phyloP scores from a whole-genome alignment of 345 rosid species.

The Eucalyptus pauciflora region DNA sequence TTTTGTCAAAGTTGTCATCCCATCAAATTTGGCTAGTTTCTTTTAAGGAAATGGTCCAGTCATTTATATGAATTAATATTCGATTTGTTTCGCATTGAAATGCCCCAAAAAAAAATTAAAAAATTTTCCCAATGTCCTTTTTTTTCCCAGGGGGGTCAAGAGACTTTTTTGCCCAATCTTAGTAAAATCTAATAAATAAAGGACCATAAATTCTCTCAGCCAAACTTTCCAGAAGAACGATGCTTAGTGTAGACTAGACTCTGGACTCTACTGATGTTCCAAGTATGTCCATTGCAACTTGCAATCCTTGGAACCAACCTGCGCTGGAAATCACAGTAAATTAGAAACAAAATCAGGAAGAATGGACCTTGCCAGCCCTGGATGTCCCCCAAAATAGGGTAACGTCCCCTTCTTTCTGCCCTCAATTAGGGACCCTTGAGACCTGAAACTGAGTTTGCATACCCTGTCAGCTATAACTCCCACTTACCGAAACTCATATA shows the following conservation, averaged over 20 bases:
- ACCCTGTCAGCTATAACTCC: background rate
- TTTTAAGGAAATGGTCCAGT: background rate
- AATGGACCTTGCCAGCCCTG: background rate
- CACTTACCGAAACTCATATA: background rate
- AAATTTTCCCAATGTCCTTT: background rate
- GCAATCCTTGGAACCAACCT: background rate
- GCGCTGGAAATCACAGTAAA: background rate
- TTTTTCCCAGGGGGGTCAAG: background rate
- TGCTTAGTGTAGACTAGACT: background rate
- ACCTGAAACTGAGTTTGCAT: background rate
- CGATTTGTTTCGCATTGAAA: background rate
- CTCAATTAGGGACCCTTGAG: background rate
- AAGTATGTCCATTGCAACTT: background rate
- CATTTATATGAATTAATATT: background rate
- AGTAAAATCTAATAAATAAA: background rate
- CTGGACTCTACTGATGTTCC: background rate
- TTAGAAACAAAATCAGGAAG: background rate
- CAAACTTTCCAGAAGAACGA: background rate
- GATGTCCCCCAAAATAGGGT: background rate
- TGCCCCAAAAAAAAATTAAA: background rate
- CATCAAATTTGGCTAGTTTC: background rate
- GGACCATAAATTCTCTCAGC: background rate
- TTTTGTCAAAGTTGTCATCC: background rate
- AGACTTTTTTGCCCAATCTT: background rate
- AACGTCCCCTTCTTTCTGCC: background rate